Evolutionary conservation across 306 rosid genomes (phyloP).

Genomic region (Nissolia schottii): DNA sequence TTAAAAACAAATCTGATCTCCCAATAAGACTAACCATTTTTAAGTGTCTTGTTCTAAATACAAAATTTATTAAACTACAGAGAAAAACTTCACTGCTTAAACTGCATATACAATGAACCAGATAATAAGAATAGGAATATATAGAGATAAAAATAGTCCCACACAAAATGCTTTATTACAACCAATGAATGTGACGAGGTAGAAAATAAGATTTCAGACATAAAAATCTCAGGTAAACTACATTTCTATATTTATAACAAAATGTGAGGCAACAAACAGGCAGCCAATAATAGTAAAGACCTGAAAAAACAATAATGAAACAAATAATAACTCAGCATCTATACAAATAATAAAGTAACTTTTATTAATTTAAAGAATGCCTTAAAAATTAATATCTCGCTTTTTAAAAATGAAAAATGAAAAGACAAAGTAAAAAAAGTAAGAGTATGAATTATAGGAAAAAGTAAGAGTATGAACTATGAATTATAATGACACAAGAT

Average conservation of each 20-base stretch:
- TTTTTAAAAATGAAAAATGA: background rate
- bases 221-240: conserved; percentile 12
- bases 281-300: conserved; percentile 26
- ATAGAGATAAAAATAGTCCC: too few relatives aligned
- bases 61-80: too few relatives aligned
- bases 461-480: background rate
- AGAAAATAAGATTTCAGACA: conserved; percentile 23
- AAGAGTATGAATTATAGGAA: background rate
- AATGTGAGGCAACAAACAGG: conserved; percentile 23
- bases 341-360: background rate
- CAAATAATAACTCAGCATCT: background rate
- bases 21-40: too few relatives aligned
- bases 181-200: conserved; percentile 21
- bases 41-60: too few relatives aligned
- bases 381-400: background rate
- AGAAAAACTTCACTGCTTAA: too few relatives aligned
- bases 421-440: background rate
- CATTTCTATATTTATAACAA: conserved; percentile 31
- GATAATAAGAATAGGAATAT: too few relatives aligned
- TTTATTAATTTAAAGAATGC: background rate
- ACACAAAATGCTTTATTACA: conserved; percentile 22
- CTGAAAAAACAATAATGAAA: conserved; percentile 27
- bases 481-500: background rate
- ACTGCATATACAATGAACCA: too few relatives aligned
- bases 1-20: too few relatives aligned